Percentiles rank a stretch among this genome's conserved stretches.
Conservation (phyloP, 2,329 filamentous ascomycete genomes). For the Talaromyces sp. region DNA sequence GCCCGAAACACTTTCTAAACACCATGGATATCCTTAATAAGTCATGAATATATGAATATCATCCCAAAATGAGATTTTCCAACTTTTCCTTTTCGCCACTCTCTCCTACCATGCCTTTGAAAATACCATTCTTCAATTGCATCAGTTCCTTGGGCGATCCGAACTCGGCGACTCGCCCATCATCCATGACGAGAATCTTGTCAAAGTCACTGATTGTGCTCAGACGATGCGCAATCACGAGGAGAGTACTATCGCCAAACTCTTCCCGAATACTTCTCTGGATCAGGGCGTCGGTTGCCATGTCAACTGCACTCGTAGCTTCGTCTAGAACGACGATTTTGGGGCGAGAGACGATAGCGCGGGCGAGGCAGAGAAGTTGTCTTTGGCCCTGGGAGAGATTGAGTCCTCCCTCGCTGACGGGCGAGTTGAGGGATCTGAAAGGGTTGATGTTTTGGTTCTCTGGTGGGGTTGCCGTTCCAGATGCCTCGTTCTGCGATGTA, state of each 20-base stretch:
- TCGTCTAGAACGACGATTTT: conserved; percentile 74
- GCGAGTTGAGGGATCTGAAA: conserved; percentile 60
- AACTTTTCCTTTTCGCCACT: conserved; percentile 19
- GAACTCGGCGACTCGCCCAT: conserved; percentile 15
- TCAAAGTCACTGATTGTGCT: conserved; percentile 73
- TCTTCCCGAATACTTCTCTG: conserved; percentile 67
- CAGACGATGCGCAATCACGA: conserved; percentile 69
- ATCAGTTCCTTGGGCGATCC: conserved; percentile 15
- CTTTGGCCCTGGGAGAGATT: conserved; percentile 73
- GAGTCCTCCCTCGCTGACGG: conserved; percentile 67
- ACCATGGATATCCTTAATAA: no score
- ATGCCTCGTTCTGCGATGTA: conserved; percentile 17
- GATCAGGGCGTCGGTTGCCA: conserved; percentile 67
- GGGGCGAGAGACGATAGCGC: conserved; percentile 65
- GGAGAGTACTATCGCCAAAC: conserved; percentile 57
- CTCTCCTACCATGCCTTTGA: conserved; percentile 15
- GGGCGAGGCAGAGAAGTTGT: conserved; percentile 69
- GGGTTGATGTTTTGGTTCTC: conserved; percentile 48
- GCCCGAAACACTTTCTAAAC: background rate
- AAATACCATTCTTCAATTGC: conserved; percentile 13
- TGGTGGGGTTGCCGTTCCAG: conserved; percentile 17
- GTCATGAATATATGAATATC: background rate
- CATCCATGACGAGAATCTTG: conserved; percentile 60
- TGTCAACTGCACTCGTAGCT: conserved; percentile 70
- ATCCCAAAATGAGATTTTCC: conserved; percentile 17